phyloP scores from a whole-genome alignment of 2,329 filamentous ascomycete species.

The Colletotrichum tabaci region DNA sequence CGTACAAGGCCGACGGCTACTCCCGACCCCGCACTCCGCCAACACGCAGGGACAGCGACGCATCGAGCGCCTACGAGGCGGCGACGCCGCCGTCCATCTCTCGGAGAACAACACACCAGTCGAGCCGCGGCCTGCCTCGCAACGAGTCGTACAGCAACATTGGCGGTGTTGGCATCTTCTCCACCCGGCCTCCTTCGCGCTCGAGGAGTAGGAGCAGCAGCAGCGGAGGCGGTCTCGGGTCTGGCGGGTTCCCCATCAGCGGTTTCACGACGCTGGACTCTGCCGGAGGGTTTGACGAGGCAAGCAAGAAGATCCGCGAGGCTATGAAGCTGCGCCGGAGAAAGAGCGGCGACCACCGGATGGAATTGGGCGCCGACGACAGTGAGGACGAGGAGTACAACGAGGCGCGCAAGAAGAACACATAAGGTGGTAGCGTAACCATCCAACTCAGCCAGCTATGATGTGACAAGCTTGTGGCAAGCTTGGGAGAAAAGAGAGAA shows the following conservation, averaged over 20 bases:
- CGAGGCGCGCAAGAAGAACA: conserved; percentile 60
- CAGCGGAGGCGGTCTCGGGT: conserved; percentile 73
- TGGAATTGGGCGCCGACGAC: conserved; percentile 56
- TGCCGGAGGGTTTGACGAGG: conserved; percentile 83
- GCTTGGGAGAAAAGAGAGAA: neutral
- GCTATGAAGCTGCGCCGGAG: conserved; percentile 80
- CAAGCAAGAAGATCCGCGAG: conserved; percentile 85
- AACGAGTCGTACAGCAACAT: conserved; percentile 97
- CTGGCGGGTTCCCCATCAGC: conserved; percentile 75
- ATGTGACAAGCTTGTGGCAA: neutral
- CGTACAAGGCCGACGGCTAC: conserved; percentile 57
- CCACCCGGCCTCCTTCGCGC: conserved; percentile 88
- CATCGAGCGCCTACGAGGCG: conserved; percentile 58
- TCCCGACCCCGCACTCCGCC: conserved; percentile 44
- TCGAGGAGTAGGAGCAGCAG: conserved; percentile 80
- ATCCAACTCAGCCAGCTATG: too few relatives aligned
- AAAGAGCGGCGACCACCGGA: conserved; percentile 59
- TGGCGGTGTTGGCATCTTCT: conserved; percentile 89
- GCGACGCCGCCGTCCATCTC: conserved; percentile 59
- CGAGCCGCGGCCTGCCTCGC: conserved; percentile 74
- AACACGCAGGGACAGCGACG: conserved; percentile 64
- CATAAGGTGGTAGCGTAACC: neutral
- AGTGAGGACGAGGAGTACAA: conserved; percentile 61
- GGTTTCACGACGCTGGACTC: conserved; percentile 78
- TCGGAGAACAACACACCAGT: conserved; percentile 67